Evolutionary conservation across 768 basidiomycete species (phyloP), one percentile per base, ranked within the genome.

Genomic region (Pholiota conissans): DNA sequence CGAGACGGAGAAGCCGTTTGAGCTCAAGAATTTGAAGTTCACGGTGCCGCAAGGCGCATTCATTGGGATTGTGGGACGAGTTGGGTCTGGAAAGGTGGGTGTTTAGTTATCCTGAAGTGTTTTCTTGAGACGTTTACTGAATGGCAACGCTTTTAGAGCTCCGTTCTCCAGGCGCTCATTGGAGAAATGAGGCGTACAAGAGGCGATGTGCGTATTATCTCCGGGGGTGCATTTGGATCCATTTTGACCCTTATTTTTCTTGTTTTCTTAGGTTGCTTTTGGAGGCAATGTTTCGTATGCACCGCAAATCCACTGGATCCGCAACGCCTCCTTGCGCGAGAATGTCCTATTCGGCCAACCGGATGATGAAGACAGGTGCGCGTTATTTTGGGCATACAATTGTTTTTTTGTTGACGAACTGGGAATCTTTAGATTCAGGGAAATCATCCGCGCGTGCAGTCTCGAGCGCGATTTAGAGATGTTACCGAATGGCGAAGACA

Each of bases 271-370:
- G 50, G 79, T 84, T 18, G 61, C 71, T 1, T 83, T 87, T 60
- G 80, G 80, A 5, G 84, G 86, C 2, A 73, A 73, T 1, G 73
- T 84, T 3, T 81, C 83, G 1, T 86, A 86, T 65, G 83, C 83
- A 0, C 82, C 85, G 3, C 85, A 87, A 66, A 71, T 76, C 20
- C 73, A 87, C 0, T 90, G 87, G 87, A 86, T 89, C 63, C 72
- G 74, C 61, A 86, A 86, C 67, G 86, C 85, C 0, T 89, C 86
- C 0, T 71, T 93, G 29, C 79, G 85, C 16, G 81, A 89, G 55
- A 94, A 94, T 69, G 82, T 94, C 58, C 67, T 85, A 0, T 93
- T 94, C 66, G 91, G 90, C 0, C 79, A 84, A 61, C 72, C 76
- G 5, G 85, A 84, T 57, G 82, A 92, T 51, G 84, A 86, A 52